Percentiles rank a stretch among this genome's conserved stretches.
Evolutionary conservation across 768 basidiomycete genomes (phyloP).

Genomic region (Mycena crocata): DNA sequence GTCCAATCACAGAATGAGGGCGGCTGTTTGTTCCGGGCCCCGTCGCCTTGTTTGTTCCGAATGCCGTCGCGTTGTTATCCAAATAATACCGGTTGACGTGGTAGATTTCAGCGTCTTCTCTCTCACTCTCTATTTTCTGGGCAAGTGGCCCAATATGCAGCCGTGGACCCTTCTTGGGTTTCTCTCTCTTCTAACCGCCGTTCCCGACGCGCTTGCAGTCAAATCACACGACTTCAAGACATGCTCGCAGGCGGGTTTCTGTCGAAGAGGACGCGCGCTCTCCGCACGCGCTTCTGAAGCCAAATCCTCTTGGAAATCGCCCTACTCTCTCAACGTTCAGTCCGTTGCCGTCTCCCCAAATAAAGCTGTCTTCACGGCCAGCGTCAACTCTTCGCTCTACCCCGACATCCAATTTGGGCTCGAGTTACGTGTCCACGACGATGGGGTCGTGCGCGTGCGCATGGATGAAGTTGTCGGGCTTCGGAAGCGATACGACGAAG

Average conservation of each 20-base stretch:
- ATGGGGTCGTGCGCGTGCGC: constrained; percentile 91
- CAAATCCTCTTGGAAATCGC: constrained; percentile 78
- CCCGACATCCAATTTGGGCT: constrained; percentile 86
- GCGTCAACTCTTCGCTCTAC: constrained; percentile 84
- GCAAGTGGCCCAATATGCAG: constrained; percentile 23
- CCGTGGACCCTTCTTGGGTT: constrained; percentile 46
- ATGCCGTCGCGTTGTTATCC: background rate
- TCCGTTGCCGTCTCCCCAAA: constrained; percentile 64
- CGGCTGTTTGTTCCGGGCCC: too few relatives aligned
- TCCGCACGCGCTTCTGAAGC: constrained; percentile 75
- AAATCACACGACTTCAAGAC: constrained; percentile 93
- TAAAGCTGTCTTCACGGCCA: constrained; percentile 75
- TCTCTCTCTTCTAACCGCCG: constrained; percentile 47
- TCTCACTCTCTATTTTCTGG: background rate
- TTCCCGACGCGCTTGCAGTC: constrained; percentile 63
- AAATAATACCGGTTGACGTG: constrained; percentile 21
- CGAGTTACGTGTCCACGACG: constrained; percentile 84
- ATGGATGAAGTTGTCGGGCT: constrained; percentile 90
- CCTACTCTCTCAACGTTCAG: constrained; percentile 79
- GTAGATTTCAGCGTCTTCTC: constrained; percentile 6
- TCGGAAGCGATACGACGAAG: constrained; percentile 90
- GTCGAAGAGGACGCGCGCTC: constrained; percentile 86
- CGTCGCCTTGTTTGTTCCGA: background rate
- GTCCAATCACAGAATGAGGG: too few relatives aligned
- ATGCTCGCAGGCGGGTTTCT: constrained; percentile 95